Evolutionary conservation across 225 moss, liverwort and hornwort species (phyloP).

Genomic region (Physcomitrium patens): DNA sequence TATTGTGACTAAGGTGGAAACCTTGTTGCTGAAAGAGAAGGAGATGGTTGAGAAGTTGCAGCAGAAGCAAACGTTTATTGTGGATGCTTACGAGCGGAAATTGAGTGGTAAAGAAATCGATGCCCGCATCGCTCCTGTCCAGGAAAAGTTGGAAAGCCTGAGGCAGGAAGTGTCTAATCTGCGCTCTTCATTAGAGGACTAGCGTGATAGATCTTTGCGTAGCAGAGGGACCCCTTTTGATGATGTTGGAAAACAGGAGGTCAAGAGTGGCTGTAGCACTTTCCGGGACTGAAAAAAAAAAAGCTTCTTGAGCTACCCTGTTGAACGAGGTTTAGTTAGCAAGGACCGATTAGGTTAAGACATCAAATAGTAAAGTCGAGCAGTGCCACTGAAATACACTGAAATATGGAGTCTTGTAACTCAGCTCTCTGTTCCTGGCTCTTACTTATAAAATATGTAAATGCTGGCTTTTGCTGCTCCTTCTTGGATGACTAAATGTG

Average conservation of each 20-base stretch:
- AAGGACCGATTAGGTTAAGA: conserved; percentile 31
- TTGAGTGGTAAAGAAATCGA: conserved; percentile 86
- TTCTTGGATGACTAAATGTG: conserved; percentile 18
- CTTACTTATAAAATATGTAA: conserved; percentile 13
- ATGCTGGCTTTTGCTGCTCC: conserved; percentile 32
- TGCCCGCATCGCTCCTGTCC: conserved; percentile 75
- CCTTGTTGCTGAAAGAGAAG: conserved; percentile 84
- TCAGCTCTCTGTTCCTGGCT: conserved; percentile 14
- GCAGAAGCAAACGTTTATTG: conserved; percentile 83
- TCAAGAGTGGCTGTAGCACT: conserved; percentile 1
- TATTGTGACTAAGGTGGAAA: conserved; percentile 61
- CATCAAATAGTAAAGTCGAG: conserved; percentile 34
- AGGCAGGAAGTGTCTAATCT: conserved; percentile 79
- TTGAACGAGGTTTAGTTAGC: conserved; percentile 22
- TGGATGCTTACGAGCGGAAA: conserved; percentile 93
- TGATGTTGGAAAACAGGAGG: conserved; percentile 20
- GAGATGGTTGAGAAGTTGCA: conserved; percentile 93
- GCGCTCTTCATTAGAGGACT: conserved; percentile 59
- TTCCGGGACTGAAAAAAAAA: conserved; percentile 18
- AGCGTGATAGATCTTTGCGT: conserved; percentile 37
- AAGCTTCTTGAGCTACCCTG: conserved; percentile 28
- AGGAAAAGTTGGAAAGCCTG: conserved; percentile 72
- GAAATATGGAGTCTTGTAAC: conserved; percentile 23
- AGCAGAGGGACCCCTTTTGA: conserved; percentile 18
- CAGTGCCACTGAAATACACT: conserved; percentile 25